Conservation (phyloP, 2,329 filamentous ascomycete species). For the Sporothrix brasiliensis region DNA sequence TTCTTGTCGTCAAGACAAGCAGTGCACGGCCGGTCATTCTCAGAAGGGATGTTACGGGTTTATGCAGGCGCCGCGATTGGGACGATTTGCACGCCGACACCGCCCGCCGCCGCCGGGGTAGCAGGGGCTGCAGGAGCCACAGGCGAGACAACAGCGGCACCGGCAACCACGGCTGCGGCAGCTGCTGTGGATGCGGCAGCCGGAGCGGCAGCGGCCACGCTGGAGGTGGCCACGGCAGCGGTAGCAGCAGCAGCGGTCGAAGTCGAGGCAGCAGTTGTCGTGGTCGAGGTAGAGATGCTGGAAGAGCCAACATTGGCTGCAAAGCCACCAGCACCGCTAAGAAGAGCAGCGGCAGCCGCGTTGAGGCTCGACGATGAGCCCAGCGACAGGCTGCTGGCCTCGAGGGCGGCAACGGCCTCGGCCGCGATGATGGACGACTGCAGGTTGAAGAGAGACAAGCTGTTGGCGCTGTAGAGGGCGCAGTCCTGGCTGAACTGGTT, state of each 20-base stretch:
- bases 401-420: slow-evolving; percentile 40
- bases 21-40: neutral
- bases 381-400: slow-evolving; percentile 39
- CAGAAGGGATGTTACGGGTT: neutral
- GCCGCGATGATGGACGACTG: slow-evolving; percentile 39
- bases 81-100: slow-evolving; percentile 34
- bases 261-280: neutral
- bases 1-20: slow-evolving; percentile 22
- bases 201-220: neutral
- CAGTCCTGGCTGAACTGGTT: slow-evolving; percentile 44
- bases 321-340: slow-evolving; percentile 5
- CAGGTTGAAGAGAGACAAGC: slow-evolving; percentile 41
- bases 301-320: neutral
- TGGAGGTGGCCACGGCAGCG: neutral
- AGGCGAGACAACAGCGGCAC: neutral
- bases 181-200: slow-evolving; percentile 11
- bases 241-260: neutral
- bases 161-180: slow-evolving; percentile 18
- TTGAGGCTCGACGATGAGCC: slow-evolving; percentile 34
- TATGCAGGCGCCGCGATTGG: slow-evolving; percentile 23
- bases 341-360: slow-evolving; percentile 29
- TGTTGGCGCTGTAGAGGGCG: slow-evolving; percentile 39
- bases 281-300: neutral
- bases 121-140: slow-evolving; percentile 13
- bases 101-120: slow-evolving; percentile 10